Evolutionary conservation across 495 filamentous ascomycete genomes (phyloP), one percentile per base, ranked within the genome.

Genomic region (Cladorrhinum samala): DNA sequence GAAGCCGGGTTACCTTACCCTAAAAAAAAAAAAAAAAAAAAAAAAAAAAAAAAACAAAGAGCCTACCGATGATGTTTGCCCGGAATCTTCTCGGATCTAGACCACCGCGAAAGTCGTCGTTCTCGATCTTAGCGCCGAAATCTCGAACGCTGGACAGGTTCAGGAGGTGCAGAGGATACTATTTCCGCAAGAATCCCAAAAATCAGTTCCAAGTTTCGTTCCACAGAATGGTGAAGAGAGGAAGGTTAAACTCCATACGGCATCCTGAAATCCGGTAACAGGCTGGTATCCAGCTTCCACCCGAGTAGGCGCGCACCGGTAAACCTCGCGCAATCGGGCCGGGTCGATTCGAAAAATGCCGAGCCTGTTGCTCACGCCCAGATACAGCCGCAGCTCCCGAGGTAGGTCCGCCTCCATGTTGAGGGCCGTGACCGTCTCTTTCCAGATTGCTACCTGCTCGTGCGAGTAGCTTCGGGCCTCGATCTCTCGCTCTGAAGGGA

Each of bases 121-220:
- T 74, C 0, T 77, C 79, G 24, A 89, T 79, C 25, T 79, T 74
- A 7, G 65, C 57, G 24, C 72, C 72, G 20, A 90, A 77, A 50
- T 90, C 82, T 6, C 79, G 80, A 21, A 94, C 76, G 56, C 84
- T 91, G 39, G 83, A 74, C 9, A 96, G 71, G 55, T 82, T 92
- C 30, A 94, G 67, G 7, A 96, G 66, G 60, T 95, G 88, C 24
- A 97, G 70, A 3, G 92, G 90, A 65, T 93, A 97, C 67, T 87
- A 39, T 0, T 44, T 18, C 14, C 4, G 6, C 8, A 18, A 33
- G 11, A 5, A 5, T 5, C 27, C 11, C 27, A 11, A 11, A 5
- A 33, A 33, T 33, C 27, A 33, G 27, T 11, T 33, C 11, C n/a
- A n/a, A n/a, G n/a, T n/a, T n/a, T n/a, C n/a, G n/a, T n/a, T n/a